Evolutionary conservation across 2,329 filamentous ascomycete species (phyloP).

Genomic region (Mycosphaerella sp.): DNA sequence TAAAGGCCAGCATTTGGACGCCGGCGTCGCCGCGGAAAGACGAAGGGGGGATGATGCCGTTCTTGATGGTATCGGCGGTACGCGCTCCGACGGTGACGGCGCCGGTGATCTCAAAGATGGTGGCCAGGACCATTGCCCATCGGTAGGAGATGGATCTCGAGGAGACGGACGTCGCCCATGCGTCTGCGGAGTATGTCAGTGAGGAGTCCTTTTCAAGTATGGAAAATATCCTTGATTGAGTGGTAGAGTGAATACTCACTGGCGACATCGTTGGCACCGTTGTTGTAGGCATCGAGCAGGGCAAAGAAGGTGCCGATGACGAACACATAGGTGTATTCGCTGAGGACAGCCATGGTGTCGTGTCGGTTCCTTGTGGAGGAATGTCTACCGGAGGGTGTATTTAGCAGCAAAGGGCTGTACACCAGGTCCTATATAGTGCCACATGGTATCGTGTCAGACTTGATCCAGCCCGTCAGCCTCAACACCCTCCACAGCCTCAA

Average conservation of each 20-base stretch:
- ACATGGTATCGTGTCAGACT: neutral
- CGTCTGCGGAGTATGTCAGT: conserved; percentile 27
- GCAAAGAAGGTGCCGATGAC: conserved; percentile 60
- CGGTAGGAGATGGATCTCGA: conserved; percentile 49
- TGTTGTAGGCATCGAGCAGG: conserved; percentile 62
- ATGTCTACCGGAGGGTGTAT: conserved; percentile 1
- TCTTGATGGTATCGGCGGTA: conserved; percentile 57
- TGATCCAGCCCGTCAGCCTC: neutral
- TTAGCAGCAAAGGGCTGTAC: neutral
- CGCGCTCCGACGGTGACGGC: conserved; percentile 49
- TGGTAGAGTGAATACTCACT: conserved; percentile 24
- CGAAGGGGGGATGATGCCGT: conserved; percentile 49
- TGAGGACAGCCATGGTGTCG: conserved; percentile 35
- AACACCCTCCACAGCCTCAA: too few relatives aligned
- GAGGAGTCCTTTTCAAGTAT: neutral
- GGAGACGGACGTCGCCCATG: conserved; percentile 49
- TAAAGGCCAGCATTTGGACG: conserved; percentile 41
- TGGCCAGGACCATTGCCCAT: conserved; percentile 47
- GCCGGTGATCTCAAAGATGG: conserved; percentile 49
- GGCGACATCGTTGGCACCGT: conserved; percentile 58
- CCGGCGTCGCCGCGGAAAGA: conserved; percentile 46
- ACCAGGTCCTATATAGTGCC: neutral
- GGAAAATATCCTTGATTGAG: too few relatives aligned
- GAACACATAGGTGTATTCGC: conserved; percentile 58
- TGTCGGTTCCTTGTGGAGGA: conserved; percentile 1